A percentile compares a stretch with the other conserved stretches of the same genome.
Conservation (phyloP, 2,329 filamentous ascomycete genomes). For the Claviceps africana region DNA sequence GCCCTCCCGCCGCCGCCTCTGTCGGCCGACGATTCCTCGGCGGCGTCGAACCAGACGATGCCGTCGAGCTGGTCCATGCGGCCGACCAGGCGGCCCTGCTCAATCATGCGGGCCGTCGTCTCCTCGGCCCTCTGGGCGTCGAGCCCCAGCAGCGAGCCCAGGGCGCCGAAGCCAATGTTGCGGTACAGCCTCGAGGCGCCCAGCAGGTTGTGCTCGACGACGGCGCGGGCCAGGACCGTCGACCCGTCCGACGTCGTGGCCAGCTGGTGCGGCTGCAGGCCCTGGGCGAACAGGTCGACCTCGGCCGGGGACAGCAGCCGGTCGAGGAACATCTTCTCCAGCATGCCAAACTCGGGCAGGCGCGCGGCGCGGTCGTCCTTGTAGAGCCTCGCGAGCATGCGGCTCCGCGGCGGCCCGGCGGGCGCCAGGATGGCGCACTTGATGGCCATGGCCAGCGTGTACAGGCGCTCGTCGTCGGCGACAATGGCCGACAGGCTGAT, state of each 20-base stretch:
- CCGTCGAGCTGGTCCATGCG: constrained; percentile 89
- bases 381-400: constrained; percentile 71
- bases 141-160: constrained; percentile 66
- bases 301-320: constrained; percentile 69
- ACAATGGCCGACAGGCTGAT: constrained; percentile 67
- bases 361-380: constrained; percentile 75
- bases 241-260: constrained; percentile 80
- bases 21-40: constrained; percentile 57
- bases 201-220: constrained; percentile 91
- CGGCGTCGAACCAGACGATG: constrained; percentile 72
- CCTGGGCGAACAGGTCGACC: constrained; percentile 71
- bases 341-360: constrained; percentile 68
- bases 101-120: constrained; percentile 89
- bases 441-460: constrained; percentile 74
- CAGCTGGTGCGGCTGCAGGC: constrained; percentile 74
- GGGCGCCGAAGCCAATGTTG: constrained; percentile 61
- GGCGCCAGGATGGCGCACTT: constrained; percentile 87
- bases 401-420: constrained; percentile 71
- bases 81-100: constrained; percentile 76
- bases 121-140: constrained; percentile 72
- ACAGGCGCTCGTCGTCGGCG: constrained; percentile 73
- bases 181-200: constrained; percentile 67
- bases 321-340: constrained; percentile 97
- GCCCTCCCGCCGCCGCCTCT: constrained; percentile 54
- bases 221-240: constrained; percentile 83